Evolutionary conservation across 2,329 filamentous ascomycete genomes (phyloP).

Genomic region (Alternaria atra): DNA sequence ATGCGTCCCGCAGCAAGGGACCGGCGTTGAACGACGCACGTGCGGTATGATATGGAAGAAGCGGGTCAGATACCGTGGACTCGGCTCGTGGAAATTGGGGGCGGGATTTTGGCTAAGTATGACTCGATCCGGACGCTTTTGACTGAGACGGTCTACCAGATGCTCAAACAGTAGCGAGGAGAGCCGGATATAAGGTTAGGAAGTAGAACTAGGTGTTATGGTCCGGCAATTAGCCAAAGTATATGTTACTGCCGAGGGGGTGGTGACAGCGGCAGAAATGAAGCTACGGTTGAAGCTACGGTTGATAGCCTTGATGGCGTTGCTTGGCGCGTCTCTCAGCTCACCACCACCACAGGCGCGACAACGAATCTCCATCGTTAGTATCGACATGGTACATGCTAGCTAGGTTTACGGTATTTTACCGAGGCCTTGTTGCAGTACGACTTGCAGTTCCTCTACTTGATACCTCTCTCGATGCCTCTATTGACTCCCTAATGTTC

Average conservation of each 20-base stretch:
- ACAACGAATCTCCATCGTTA: neutral
- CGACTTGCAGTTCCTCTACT: neutral
- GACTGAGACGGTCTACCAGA: neutral
- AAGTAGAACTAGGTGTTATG: neutral
- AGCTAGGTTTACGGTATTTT: neutral
- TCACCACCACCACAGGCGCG: neutral
- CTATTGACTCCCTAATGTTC: neutral
- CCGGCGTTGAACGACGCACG: constrained; percentile 4
- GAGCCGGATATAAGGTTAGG: no score
- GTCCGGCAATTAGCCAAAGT: neutral
- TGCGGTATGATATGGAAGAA: constrained; percentile 1
- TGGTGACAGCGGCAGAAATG: neutral
- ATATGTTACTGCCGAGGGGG: neutral
- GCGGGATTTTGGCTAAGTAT: neutral
- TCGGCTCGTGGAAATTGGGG: constrained; percentile 2
- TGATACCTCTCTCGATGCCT: neutral
- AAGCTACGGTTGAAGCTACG: neutral
- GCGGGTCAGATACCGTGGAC: neutral
- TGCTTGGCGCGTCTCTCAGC: constrained; percentile 1
- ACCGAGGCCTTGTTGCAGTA: constrained; percentile 1
- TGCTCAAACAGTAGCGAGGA: neutral
- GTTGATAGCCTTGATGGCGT: neutral
- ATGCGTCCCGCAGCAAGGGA: neutral
- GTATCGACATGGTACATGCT: neutral
- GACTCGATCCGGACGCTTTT: neutral